Evolutionary conservation across 2,329 filamentous ascomycete genomes (phyloP).

Genomic region (Aureobasidium vineae): DNA sequence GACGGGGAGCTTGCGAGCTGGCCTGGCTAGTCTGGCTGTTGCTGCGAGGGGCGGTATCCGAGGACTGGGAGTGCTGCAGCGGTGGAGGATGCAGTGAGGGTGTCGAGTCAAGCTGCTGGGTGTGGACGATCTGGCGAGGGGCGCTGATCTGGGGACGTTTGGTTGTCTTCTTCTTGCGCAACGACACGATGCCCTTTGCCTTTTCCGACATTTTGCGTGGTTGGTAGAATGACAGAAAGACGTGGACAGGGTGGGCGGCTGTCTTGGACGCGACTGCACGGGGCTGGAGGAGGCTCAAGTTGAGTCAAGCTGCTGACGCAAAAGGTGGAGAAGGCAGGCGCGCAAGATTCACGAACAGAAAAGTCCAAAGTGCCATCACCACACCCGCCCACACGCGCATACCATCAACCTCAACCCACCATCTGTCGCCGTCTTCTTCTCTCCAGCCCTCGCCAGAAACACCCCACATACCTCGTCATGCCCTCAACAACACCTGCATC

Average conservation of each 20-base stretch:
- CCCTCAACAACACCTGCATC: slow-evolving; percentile 38
- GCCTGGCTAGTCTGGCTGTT: slow-evolving; percentile 21
- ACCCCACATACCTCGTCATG: slow-evolving; percentile 31
- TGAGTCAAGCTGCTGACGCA: background rate
- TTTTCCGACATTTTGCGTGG: slow-evolving; percentile 45
- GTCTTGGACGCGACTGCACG: background rate
- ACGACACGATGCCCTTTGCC: slow-evolving; percentile 46
- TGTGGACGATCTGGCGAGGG: slow-evolving; percentile 52
- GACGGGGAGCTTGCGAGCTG: slow-evolving; percentile 34
- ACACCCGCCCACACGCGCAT: too few relatives aligned
- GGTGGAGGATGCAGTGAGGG: slow-evolving; percentile 9
- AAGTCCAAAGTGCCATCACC: too few relatives aligned
- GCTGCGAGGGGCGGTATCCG: slow-evolving; percentile 5
- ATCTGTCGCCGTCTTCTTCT: background rate
- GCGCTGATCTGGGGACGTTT: slow-evolving; percentile 59
- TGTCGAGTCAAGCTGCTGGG: slow-evolving; percentile 19
- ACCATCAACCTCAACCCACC: background rate
- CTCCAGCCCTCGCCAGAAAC: background rate
- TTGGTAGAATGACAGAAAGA: too few relatives aligned
- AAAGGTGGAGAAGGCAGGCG: background rate
- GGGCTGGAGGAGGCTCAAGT: background rate
- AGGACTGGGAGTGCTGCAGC: background rate
- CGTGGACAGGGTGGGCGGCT: background rate
- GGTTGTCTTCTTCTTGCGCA: slow-evolving; percentile 60
- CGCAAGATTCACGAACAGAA: background rate